Conservation (phyloP, 345 rosid species). For the Balakata baccata region DNA sequence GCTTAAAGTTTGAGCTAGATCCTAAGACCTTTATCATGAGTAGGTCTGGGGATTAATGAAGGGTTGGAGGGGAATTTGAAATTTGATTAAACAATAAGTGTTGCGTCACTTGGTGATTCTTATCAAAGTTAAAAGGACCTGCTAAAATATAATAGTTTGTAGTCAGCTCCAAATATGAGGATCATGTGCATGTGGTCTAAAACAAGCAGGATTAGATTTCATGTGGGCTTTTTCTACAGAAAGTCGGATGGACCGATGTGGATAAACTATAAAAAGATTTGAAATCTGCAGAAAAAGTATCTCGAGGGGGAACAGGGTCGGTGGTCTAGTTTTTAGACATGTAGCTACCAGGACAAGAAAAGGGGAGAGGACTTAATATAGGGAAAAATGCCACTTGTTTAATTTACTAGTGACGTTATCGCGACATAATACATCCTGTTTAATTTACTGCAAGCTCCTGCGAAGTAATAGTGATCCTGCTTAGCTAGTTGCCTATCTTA, state of each 20-base stretch:
- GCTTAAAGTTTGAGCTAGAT: conserved; percentile 13
- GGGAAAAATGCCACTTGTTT: neutral
- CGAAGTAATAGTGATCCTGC: neutral
- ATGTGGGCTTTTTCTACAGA: conserved; percentile 37
- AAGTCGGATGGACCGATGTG: conserved; percentile 34
- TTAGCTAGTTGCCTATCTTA: neutral
- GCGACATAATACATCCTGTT: neutral
- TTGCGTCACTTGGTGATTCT: conserved; percentile 11
- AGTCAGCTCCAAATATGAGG: conserved; percentile 28
- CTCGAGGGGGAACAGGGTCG: conserved; percentile 19
- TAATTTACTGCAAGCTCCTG: neutral
- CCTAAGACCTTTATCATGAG: neutral
- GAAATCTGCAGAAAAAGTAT: conserved; percentile 15
- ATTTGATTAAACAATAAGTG: conserved; percentile 2
- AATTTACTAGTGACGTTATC: neutral
- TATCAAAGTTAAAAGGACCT: conserved; percentile 16
- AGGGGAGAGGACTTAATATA: conserved; percentile 10
- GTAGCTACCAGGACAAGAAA: conserved; percentile 15
- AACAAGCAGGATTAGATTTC: conserved; percentile 48
- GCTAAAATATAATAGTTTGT: conserved; percentile 16
- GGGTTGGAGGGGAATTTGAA: conserved; percentile 18
- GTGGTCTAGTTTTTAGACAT: conserved; percentile 13
- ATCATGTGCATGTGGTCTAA: conserved; percentile 54
- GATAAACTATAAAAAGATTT: conserved; percentile 17
- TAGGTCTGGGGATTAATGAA: conserved; percentile 23